phyloP scores from a whole-genome alignment of 495 filamentous ascomycete genomes.

The Aspergillus affinis region DNA sequence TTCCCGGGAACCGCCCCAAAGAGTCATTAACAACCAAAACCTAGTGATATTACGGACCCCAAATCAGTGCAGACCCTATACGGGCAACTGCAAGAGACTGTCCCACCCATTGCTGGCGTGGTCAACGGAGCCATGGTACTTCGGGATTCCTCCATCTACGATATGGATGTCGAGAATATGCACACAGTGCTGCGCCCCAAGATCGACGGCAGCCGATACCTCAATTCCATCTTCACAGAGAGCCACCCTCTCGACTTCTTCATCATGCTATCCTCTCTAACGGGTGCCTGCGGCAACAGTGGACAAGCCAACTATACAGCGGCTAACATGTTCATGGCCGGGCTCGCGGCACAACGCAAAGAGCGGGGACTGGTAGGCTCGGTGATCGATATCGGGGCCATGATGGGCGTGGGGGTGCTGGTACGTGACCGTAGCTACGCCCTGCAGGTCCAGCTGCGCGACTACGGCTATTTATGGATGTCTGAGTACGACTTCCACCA shows the following conservation, averaged over 20 bases:
- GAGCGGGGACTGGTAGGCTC: background rate
- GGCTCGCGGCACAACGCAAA: background rate
- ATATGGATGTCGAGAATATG: background rate
- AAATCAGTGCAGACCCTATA: too few relatives aligned
- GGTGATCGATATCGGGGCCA: background rate
- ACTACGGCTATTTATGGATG: slow-evolving; percentile 14
- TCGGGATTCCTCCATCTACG: background rate
- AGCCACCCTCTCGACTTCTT: background rate
- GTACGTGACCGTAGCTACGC: too few relatives aligned
- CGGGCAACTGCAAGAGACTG: too few relatives aligned
- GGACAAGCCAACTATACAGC: slow-evolving; percentile 3
- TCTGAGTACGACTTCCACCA: slow-evolving; percentile 30
- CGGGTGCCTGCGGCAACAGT: background rate
- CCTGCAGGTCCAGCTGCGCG: too few relatives aligned
- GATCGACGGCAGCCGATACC: background rate
- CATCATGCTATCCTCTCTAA: background rate
- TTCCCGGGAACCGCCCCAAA: too few relatives aligned
- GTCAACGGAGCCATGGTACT: slow-evolving; percentile 3
- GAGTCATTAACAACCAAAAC: too few relatives aligned
- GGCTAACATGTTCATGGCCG: background rate
- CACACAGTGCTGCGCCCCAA: background rate
- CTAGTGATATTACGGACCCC: background rate
- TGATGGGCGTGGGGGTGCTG: background rate
- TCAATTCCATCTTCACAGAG: background rate
- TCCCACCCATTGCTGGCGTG: slow-evolving; percentile 3